A percentile compares a stretch with the other conserved stretches of the same genome.
These are phyloP conservation scores for Elaeagnus macrophylla DNA, from an alignment of 306 rosid genomes.

Conservation along the genomic window DNA sequence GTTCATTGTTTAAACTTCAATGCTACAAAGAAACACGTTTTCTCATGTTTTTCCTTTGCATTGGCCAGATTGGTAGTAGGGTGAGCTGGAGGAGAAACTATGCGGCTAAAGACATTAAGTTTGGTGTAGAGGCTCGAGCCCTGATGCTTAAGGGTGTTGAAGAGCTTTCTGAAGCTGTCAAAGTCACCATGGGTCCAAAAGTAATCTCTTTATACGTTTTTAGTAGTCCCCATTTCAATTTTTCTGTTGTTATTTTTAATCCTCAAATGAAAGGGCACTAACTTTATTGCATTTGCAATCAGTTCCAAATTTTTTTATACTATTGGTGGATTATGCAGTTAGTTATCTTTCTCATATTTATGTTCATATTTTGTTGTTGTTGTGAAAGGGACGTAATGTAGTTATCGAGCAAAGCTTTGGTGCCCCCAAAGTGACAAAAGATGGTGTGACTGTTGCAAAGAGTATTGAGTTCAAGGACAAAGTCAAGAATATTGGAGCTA, in stretches of 20 bases:
- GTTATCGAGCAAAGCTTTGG: conserved; percentile 49
- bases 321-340: not conserved
- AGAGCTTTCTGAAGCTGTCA: conserved; percentile 45
- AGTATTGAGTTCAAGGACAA: conserved; percentile 43
- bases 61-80: conserved; percentile 24
- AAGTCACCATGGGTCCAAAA: conserved; percentile 48
- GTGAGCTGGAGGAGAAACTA: conserved; percentile 34
- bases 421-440: conserved; percentile 49
- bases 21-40: not conserved
- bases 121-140: conserved; percentile 44
- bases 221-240: not conserved
- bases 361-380: conserved; percentile 2
- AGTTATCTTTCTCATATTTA: not conserved
- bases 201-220: conserved; percentile 17
- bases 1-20: not conserved
- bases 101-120: conserved; percentile 44
- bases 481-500: conserved; percentile 44
- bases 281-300: no score
- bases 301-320: no score
- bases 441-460: conserved; percentile 51
- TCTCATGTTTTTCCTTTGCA: not conserved
- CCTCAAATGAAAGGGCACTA: no score
- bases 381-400: conserved; percentile 42
- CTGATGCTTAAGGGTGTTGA: conserved; percentile 48
- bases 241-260: no score